Conservation (phyloP, 2,329 filamentous ascomycete species). For the Aspergillus terreus region DNA sequence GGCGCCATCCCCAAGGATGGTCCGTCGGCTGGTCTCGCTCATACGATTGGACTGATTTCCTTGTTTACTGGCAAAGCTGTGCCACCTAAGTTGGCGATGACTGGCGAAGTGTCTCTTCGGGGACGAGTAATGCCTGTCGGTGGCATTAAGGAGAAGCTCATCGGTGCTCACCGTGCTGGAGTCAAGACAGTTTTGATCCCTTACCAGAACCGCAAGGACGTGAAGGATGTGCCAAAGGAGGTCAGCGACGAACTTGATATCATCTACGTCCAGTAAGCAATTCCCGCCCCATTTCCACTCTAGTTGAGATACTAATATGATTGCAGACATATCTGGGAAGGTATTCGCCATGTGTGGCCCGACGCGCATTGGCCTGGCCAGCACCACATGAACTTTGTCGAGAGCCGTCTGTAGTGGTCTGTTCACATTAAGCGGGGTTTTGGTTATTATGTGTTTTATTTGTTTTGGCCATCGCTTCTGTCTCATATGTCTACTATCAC, state of each 20-base stretch:
- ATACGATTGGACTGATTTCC: conserved; percentile 88
- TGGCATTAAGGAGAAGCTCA: conserved; percentile 98
- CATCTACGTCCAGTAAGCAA: conserved; percentile 75
- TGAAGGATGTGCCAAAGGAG: conserved; percentile 83
- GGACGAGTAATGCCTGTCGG: conserved; percentile 91
- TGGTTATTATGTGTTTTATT: conserved; percentile 1
- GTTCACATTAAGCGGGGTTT: background rate
- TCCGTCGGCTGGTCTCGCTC: conserved; percentile 77
- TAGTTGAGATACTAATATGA: conserved; percentile 13
- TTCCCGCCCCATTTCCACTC: background rate
- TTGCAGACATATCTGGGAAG: conserved; percentile 85
- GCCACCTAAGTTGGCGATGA: conserved; percentile 93
- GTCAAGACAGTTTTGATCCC: conserved; percentile 92
- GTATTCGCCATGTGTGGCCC: conserved; percentile 86
- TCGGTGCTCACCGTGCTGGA: conserved; percentile 86
- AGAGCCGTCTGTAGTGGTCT: conserved; percentile 69
- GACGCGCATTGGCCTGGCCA: conserved; percentile 79
- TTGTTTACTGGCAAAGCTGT: conserved; percentile 83
- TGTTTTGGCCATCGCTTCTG: background rate
- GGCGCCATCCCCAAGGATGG: conserved; percentile 95
- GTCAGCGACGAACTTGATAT: conserved; percentile 85
- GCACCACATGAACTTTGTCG: conserved; percentile 64
- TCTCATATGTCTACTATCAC: background rate
- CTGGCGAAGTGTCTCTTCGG: conserved; percentile 72
- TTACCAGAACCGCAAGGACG: conserved; percentile 85